Evolutionary conservation across 2,329 filamentous ascomycete species (phyloP), one percentile per base, ranked within the genome.

Genomic region (Calonectria crousiana): DNA sequence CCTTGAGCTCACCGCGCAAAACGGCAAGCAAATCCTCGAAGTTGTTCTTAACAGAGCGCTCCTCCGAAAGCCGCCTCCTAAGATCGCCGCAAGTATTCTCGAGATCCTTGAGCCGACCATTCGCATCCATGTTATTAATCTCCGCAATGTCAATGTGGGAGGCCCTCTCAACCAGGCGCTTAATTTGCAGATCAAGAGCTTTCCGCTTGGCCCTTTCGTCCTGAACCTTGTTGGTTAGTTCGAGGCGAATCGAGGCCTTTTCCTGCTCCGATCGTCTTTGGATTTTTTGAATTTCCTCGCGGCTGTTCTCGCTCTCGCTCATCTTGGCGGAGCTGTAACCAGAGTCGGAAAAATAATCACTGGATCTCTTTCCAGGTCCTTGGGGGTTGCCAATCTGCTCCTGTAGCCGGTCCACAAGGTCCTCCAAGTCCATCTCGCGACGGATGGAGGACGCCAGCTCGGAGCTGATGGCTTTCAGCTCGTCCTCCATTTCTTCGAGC

Each of bases 311-410:
- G 74, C 87, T 87, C 60, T 95, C 93, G 75, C 93, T 93, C 81
- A 93, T 93, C 81, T 95, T 94, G 68, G 95, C 90, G 1, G 95
- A 96, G 84, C 95, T 96, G 72, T 95, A 93, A 38, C 97, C 97
- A 8, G 96, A 98, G 84, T 99, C 97, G 3, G 97, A 99, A 84
- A 97, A 99, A 86, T 99, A 98, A 85, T 99, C 97, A 85, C 97
- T 98, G 13, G 95, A 97, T 74, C 96, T 91, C 83, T 94, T 93
- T 76, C 91, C 92, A 34, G 89, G 80, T 78, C 87, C 82, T 84
- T 88, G 85, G 81, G 89, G 82, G 84, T 92, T 89, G 84, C 88
- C 90, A 76, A 89, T 89, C 81, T 98, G 95, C n/a, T 92, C 87
- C 83, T 98, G 96, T 79, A 98, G 87, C 72, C 94, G 90, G 78